phyloP scores from a whole-genome alignment of 2,329 filamentous ascomycete species.

The Aureobasidium musti region DNA sequence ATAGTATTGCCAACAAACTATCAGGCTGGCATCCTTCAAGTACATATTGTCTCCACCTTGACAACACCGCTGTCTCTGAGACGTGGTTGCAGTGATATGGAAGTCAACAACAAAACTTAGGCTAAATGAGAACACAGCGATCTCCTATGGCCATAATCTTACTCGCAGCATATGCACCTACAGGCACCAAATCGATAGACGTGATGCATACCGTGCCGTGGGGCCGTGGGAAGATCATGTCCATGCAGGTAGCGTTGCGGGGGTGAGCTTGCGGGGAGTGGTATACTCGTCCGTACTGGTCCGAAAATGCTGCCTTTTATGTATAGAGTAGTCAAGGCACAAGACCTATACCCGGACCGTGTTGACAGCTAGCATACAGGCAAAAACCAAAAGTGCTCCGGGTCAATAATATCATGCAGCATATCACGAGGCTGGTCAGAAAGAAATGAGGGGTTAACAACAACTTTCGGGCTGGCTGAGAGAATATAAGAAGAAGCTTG shows the following conservation, averaged over 20 bases:
- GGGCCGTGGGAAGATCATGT: slow-evolving; percentile 15
- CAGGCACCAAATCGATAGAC: slow-evolving; percentile 2
- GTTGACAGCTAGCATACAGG: slow-evolving; percentile 14
- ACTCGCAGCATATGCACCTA: slow-evolving; percentile 4
- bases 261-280: slow-evolving; percentile 7
- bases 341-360: slow-evolving; percentile 8
- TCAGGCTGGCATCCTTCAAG: neutral
- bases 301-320: slow-evolving; percentile 13
- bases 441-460: slow-evolving; percentile 5
- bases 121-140: neutral
- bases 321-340: neutral
- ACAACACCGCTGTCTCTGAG: neutral
- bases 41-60: neutral
- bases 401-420: slow-evolving; percentile 12
- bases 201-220: slow-evolving; percentile 15
- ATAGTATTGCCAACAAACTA: neutral
- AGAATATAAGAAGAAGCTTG: slow-evolving; percentile 5
- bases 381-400: slow-evolving; percentile 14
- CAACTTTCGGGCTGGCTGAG: neutral
- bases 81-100: neutral
- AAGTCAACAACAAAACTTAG: neutral
- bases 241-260: neutral
- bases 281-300: slow-evolving; percentile 14
- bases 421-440: slow-evolving; percentile 20
- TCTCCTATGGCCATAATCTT: neutral